Evolutionary conservation across 2,329 filamentous ascomycete species (phyloP).

Genomic region (Clarireedia homoeocarpa): DNA sequence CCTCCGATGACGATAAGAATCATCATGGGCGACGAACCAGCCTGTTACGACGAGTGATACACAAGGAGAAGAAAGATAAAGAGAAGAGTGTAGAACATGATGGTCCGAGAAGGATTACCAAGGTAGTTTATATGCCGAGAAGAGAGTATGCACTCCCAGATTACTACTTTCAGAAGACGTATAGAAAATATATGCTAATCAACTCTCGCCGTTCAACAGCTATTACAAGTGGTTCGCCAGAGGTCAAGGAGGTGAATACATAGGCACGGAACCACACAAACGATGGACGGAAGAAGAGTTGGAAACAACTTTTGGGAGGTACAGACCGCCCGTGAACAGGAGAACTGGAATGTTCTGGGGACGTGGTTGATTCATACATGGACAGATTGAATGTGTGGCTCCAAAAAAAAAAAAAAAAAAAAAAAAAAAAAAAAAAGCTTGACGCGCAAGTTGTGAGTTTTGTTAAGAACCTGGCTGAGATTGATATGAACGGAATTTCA

Average conservation of each 20-base stretch:
- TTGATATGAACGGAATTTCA: too few species aligned
- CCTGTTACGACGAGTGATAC: slow-evolving; percentile 2
- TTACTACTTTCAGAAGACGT: neutral
- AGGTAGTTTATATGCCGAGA: slow-evolving; percentile 28
- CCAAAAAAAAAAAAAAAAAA: neutral
- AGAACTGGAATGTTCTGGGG: slow-evolving; percentile 3
- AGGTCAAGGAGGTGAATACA: slow-evolving; percentile 23
- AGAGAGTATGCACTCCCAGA: slow-evolving; percentile 11
- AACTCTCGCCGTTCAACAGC: neutral
- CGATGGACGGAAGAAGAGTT: slow-evolving; percentile 28
- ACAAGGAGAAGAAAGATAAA: slow-evolving; percentile 12
- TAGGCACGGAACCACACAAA: slow-evolving; percentile 24
- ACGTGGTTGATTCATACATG: neutral
- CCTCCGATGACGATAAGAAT: neutral
- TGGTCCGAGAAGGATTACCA: slow-evolving; percentile 14
- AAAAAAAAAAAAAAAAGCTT: neutral
- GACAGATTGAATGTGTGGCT: too few species aligned
- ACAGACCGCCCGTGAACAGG: slow-evolving; percentile 16
- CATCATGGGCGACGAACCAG: neutral
- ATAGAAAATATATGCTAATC: neutral
- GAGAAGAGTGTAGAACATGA: neutral
- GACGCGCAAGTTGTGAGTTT: neutral
- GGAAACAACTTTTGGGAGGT: slow-evolving; percentile 22
- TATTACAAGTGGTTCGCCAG: slow-evolving; percentile 26
- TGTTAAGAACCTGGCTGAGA: too few species aligned